Conservation (phyloP, 768 basidiomycete species). For the Collybia nuda region DNA sequence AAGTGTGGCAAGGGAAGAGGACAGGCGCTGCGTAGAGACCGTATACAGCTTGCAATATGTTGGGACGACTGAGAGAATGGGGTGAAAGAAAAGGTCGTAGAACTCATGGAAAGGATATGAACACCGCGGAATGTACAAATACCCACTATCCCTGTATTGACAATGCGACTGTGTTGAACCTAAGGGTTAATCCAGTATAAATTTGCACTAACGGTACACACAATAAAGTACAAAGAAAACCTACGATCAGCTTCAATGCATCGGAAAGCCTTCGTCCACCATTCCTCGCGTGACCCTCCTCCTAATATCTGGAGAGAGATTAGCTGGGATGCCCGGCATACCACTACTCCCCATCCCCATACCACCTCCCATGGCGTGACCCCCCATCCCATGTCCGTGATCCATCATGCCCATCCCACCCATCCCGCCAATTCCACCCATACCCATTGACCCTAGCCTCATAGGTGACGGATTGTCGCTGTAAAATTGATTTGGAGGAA, state of each 20-base stretch:
- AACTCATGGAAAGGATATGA: constrained; percentile 27
- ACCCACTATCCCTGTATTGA: no score
- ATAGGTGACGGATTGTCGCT: constrained; percentile 30
- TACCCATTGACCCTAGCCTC: constrained; percentile 26
- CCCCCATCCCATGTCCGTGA: constrained; percentile 18
- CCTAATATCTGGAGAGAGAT: constrained; percentile 21
- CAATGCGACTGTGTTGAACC: no score
- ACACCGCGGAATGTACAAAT: no score
- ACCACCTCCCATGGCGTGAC: constrained; percentile 27
- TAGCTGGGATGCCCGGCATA: constrained; percentile 28
- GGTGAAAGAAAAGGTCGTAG: constrained; percentile 31
- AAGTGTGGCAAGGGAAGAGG: constrained; percentile 23
- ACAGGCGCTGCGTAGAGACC: constrained; percentile 25
- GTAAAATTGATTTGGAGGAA: constrained; percentile 29
- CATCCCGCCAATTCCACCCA: constrained; percentile 22
- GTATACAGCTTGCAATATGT: constrained; percentile 41
- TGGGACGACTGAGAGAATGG: constrained; percentile 57
- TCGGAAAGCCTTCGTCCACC: constrained; percentile 28
- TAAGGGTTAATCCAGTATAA: constrained; percentile 1
- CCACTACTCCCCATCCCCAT: constrained; percentile 18
- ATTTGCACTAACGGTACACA: constrained; percentile 8
- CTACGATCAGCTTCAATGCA: constrained; percentile 17
- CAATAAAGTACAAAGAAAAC: constrained; percentile 11
- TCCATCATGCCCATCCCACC: constrained; percentile 25
- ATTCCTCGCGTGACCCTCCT: constrained; percentile 29